Evolutionary conservation across 2,329 filamentous ascomycete species (phyloP).

Genomic region (Zymoseptoria tritici): DNA sequence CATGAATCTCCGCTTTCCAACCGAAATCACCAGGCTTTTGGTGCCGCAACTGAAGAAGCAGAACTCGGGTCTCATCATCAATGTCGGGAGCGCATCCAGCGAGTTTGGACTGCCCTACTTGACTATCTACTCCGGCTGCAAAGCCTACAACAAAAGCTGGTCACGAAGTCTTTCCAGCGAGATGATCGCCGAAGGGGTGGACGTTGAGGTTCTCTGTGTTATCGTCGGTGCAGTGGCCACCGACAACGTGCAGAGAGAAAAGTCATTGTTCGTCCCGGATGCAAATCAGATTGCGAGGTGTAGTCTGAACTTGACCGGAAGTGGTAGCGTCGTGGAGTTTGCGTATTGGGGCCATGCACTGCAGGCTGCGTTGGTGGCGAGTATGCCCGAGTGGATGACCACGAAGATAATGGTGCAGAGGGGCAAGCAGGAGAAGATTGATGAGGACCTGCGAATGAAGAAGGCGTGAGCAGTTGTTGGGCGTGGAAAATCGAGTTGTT

Average conservation of each 20-base stretch:
- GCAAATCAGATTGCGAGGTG: conserved; percentile 14
- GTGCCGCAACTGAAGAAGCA: conserved; percentile 39
- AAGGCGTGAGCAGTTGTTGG: not conserved
- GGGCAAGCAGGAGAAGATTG: conserved; percentile 7
- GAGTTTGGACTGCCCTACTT: conserved; percentile 41
- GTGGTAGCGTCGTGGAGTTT: conserved; percentile 15
- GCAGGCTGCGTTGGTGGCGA: conserved; percentile 14
- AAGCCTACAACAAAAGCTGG: conserved; percentile 40
- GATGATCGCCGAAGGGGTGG: conserved; percentile 30
- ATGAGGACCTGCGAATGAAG: conserved; percentile 7
- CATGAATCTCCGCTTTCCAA: conserved; percentile 45
- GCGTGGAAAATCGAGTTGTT: no score
- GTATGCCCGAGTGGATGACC: conserved; percentile 13
- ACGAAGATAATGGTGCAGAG: conserved; percentile 5
- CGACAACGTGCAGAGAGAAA: conserved; percentile 8
- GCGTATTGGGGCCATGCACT: conserved; percentile 23
- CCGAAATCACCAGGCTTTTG: conserved; percentile 42
- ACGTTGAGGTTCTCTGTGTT: conserved; percentile 31
- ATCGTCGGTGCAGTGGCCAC: conserved; percentile 15
- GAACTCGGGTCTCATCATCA: conserved; percentile 43
- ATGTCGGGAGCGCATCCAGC: conserved; percentile 43
- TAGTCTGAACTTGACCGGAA: conserved; percentile 18
- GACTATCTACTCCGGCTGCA: conserved; percentile 39
- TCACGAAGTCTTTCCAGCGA: conserved; percentile 38
- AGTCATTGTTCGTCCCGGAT: conserved; percentile 11